Base-by-base conservation (phyloP, 177 flowering plant species). In the Vitis hybrid region DNA sequence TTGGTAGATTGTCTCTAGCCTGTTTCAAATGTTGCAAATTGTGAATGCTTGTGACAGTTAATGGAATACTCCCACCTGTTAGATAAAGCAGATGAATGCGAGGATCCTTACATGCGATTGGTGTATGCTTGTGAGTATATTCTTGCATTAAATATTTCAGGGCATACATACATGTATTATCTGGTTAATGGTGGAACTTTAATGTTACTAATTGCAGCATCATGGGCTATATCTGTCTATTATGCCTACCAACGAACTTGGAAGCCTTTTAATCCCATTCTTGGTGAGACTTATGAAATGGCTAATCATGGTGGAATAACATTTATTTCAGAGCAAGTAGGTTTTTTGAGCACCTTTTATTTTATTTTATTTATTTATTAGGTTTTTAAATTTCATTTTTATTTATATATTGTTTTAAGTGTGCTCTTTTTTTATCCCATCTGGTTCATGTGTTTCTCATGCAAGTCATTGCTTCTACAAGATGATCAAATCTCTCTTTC, bases 181-280 rank as follows among this genome's bases (percentile, higher is more conserved):
- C 2, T 68, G 8, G 59, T 62, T 24, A 49, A n/a, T 40, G 68
- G 60, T 19, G 32, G 52, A 30, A 66, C 62, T 52, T 24, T 56
- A 32, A 55, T 58, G 67, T 62, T 51, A 52, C 63, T 32, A 4
- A 15, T 72, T 84, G 71, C 86, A 93, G 97, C 98, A 64, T 83
- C 98, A 64, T 94, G 96, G 96, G 89, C 89, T 51, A 83, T 93
- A 70, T 91, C 98, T 73, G 89, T 95, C 21, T 95, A 91, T 73
- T 86, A 75, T 80, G 94, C 96, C 12, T 85, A 67, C 50, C 93
- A 88, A 76, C 79, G 98, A 50, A 83, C 93, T 16, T 94, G 98
- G 98, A 95, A 95, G 83, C 99, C 98, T 61, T 95, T 95, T 70
- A 93, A 95, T 82, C 99, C 99, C 57, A 91, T 95, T 76, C 97